Conservation (phyloP, 2,329 filamentous ascomycete species). For the Pseudogymnoascus sp. region DNA sequence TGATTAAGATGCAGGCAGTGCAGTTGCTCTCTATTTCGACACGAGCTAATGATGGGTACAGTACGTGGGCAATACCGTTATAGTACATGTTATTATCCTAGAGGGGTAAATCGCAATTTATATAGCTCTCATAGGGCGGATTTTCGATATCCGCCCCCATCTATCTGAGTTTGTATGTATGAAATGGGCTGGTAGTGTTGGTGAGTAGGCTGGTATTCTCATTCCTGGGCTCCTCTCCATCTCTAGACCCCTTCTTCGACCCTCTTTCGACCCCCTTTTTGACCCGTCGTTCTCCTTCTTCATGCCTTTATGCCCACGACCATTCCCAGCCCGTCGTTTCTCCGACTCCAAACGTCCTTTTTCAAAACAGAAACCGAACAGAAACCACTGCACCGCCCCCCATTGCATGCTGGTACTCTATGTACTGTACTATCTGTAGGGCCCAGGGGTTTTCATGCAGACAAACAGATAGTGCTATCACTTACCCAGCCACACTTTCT, state of each 20-base stretch:
- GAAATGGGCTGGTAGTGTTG: background rate
- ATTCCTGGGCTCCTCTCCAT: background rate
- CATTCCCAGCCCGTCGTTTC: background rate
- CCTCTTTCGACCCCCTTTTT: background rate
- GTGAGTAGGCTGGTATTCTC: background rate
- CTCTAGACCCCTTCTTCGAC: background rate
- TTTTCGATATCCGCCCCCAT: background rate
- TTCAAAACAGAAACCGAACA: background rate
- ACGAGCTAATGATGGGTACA: slow-evolving; percentile 1
- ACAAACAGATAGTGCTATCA: background rate
- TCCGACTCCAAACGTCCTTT: background rate
- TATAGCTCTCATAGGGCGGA: background rate
- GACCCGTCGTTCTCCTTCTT: background rate
- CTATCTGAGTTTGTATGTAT: background rate
- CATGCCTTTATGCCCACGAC: background rate
- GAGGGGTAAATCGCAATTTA: background rate
- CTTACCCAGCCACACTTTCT: background rate
- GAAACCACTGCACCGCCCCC: slow-evolving; percentile 1
- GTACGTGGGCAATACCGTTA: background rate
- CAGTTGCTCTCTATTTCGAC: background rate
- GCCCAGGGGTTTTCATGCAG: background rate
- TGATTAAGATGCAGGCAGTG: background rate
- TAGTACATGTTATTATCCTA: background rate
- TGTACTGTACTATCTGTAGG: background rate
- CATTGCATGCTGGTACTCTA: background rate